Evolutionary conservation across 2,329 filamentous ascomycete species (phyloP).

Genomic region (Diaporthe batatas): DNA sequence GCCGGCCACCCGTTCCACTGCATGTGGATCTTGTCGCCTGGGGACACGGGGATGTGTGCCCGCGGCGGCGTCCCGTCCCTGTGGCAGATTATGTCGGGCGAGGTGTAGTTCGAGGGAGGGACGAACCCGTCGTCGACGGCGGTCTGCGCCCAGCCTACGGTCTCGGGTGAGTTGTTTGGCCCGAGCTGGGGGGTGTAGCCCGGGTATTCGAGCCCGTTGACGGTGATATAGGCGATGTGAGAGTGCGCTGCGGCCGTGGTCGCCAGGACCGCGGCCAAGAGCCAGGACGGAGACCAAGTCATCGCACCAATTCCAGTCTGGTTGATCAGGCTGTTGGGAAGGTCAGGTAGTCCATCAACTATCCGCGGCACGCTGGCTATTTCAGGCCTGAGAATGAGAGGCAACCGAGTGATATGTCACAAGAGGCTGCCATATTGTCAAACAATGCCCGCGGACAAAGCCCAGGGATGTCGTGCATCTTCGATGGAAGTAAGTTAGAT

Average conservation of each 20-base stretch:
- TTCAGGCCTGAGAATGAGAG: background rate
- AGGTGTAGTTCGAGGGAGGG: slow-evolving; percentile 58
- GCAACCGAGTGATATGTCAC: background rate
- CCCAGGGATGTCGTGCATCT: background rate
- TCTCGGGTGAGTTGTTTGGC: slow-evolving; percentile 43
- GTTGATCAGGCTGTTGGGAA: background rate
- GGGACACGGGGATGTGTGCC: slow-evolving; percentile 66
- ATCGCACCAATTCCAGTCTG: background rate
- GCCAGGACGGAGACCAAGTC: background rate
- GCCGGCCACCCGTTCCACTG: slow-evolving; percentile 74
- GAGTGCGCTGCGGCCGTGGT: slow-evolving; percentile 46
- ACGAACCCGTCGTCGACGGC: slow-evolving; percentile 67
- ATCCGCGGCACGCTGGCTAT: background rate
- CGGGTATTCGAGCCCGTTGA: slow-evolving; percentile 60
- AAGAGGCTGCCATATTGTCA: background rate
- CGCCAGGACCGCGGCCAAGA: background rate
- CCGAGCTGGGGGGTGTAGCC: slow-evolving; percentile 54
- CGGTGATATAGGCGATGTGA: slow-evolving; percentile 52
- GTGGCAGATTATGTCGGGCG: slow-evolving; percentile 73
- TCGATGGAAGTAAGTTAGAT: background rate
- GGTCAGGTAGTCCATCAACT: background rate
- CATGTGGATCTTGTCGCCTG: slow-evolving; percentile 68
- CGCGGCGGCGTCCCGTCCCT: slow-evolving; percentile 64
- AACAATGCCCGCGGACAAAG: background rate
- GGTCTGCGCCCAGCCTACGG: slow-evolving; percentile 67